These are phyloP conservation scores for Yamadazyma nakazawae DNA, from an alignment of 805 yeast species.

Conservation along the genomic window DNA sequence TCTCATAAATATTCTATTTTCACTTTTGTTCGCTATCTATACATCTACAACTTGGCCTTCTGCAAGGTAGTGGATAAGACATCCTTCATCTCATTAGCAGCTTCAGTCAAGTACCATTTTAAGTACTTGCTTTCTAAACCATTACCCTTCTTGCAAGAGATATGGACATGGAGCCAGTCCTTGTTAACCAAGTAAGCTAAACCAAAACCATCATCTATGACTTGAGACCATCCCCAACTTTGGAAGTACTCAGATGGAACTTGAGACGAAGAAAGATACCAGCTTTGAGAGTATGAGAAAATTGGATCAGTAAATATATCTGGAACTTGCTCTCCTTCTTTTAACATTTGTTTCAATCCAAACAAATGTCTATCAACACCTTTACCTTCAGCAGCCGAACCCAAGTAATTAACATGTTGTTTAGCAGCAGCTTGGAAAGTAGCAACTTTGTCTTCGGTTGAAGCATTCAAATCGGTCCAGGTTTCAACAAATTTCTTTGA, in stretches of 20 bases:
- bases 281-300: slow-evolving; percentile 69
- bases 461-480: slow-evolving; percentile 57
- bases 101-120: slow-evolving; percentile 65
- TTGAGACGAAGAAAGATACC: slow-evolving; percentile 90
- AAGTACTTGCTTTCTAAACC: slow-evolving; percentile 56
- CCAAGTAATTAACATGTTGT: slow-evolving; percentile 71
- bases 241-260: slow-evolving; percentile 75
- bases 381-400: slow-evolving; percentile 75
- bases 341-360: slow-evolving; percentile 75
- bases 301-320: slow-evolving; percentile 73
- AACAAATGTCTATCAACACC: slow-evolving; percentile 94
- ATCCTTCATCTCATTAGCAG: slow-evolving; percentile 79
- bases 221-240: slow-evolving; percentile 96
- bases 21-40: background rate
- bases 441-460: slow-evolving; percentile 54
- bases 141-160: slow-evolving; percentile 66
- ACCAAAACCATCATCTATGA: slow-evolving; percentile 90
- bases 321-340: slow-evolving; percentile 58
- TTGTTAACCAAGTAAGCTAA: slow-evolving; percentile 89
- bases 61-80: slow-evolving; percentile 46
- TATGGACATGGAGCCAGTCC: slow-evolving; percentile 81
- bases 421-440: slow-evolving; percentile 70
- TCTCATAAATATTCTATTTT: too few relatives aligned
- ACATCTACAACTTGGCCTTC: slow-evolving; percentile 36
- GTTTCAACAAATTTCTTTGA: slow-evolving; percentile 67